These are phyloP conservation scores for Triangularia setosa DNA, from an alignment of 2,329 filamentous ascomycete species.

Conservation along the genomic window DNA sequence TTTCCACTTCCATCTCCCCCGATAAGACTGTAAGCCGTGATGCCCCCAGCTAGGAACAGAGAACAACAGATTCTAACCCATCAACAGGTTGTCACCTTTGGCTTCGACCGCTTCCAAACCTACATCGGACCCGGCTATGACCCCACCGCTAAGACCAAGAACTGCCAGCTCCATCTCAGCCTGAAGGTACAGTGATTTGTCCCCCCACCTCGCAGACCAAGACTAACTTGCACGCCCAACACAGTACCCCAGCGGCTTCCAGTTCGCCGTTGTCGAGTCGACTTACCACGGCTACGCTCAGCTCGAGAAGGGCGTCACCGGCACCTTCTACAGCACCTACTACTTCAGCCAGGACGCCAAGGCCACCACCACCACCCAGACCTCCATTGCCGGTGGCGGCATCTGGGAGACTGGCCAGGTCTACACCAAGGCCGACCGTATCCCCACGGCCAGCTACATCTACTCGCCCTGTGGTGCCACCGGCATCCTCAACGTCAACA, in stretches of 20 bases:
- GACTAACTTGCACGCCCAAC: neutral
- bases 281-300: conserved; percentile 48
- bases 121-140: conserved; percentile 42
- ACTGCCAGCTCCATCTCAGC: conserved; percentile 45
- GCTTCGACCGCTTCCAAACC: conserved; percentile 45
- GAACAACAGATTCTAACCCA: conserved; percentile 8
- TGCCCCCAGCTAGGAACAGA: neutral
- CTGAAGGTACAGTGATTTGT: conserved; percentile 30
- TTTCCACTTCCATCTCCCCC: conserved; percentile 40
- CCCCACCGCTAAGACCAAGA: conserved; percentile 39
- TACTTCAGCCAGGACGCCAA: conserved; percentile 45
- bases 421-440: conserved; percentile 44
- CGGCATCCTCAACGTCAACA: conserved; percentile 47
- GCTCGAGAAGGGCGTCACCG: conserved; percentile 42
- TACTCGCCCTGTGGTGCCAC: conserved; percentile 43
- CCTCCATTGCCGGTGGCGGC: conserved; percentile 40
- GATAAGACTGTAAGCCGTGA: conserved; percentile 37
- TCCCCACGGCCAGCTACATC: conserved; percentile 43
- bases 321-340: conserved; percentile 44
- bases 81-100: conserved; percentile 42
- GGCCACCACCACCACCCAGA: conserved; percentile 42
- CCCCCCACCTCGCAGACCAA: neutral
- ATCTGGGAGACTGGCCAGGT: conserved; percentile 41
- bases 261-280: conserved; percentile 43
- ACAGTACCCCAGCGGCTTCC: conserved; percentile 43